Conservation (phyloP, 768 basidiomycete species). For the Lentinula boryana region DNA sequence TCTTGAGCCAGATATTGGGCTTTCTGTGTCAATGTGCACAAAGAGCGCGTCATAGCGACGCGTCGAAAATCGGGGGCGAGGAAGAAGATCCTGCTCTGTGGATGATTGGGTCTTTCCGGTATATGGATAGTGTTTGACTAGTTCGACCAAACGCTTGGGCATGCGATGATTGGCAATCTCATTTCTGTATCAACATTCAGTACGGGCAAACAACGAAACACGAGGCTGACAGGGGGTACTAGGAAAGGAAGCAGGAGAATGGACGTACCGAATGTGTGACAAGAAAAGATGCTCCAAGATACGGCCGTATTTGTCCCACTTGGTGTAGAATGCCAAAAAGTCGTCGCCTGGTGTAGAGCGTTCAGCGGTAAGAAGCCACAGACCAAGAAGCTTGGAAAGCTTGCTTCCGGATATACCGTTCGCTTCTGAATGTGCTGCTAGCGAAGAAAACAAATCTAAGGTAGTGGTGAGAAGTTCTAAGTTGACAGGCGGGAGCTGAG, state of each 20-base stretch:
- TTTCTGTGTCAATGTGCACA: constrained; percentile 57
- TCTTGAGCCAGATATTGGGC: constrained; percentile 31
- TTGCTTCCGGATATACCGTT: constrained; percentile 78
- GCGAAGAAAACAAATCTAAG: constrained; percentile 58
- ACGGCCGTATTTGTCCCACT: constrained; percentile 72
- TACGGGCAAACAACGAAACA: constrained; percentile 3
- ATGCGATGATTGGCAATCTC: constrained; percentile 49
- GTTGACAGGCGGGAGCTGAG: constrained; percentile 54
- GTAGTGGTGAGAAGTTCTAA: constrained; percentile 50
- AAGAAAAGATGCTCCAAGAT: constrained; percentile 76
- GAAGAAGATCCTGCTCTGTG: constrained; percentile 39
- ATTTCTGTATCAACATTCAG: constrained; percentile 34
- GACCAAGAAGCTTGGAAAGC: constrained; percentile 63
- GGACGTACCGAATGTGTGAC: constrained; percentile 56
- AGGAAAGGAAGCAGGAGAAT: neutral
- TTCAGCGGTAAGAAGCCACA: constrained; percentile 60
- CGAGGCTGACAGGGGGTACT: neutral
- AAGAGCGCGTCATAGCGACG: constrained; percentile 57
- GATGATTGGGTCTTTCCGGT: constrained; percentile 21
- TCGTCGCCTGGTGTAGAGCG: constrained; percentile 46
- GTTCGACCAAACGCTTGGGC: constrained; percentile 65
- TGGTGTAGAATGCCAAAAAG: constrained; percentile 60
- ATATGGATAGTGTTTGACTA: constrained; percentile 69
- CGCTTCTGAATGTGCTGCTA: constrained; percentile 66
- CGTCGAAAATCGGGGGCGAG: constrained; percentile 66